These are phyloP conservation scores for Pyrenula massariospora DNA, from an alignment of 495 filamentous ascomycete species.

Conservation along the genomic window DNA sequence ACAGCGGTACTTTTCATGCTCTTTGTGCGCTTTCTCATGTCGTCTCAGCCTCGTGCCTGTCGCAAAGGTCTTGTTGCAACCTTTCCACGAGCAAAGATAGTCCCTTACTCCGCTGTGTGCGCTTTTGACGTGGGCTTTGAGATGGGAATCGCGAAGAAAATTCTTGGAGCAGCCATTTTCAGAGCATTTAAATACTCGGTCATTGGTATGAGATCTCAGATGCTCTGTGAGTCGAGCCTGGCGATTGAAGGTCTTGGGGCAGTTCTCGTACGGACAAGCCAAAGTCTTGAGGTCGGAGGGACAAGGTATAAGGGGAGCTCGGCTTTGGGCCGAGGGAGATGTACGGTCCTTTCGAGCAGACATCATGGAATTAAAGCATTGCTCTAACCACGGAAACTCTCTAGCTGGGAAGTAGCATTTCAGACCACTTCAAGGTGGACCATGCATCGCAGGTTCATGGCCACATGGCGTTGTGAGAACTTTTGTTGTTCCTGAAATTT, in stretches of 20 bases:
- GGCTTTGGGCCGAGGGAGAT: conserved; percentile 6
- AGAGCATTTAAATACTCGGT: conserved; percentile 60
- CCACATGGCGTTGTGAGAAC: too few relatives aligned
- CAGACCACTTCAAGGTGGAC: too few relatives aligned
- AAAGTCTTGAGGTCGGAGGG: conserved; percentile 66
- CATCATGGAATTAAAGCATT: too few relatives aligned
- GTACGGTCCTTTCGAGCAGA: too few relatives aligned
- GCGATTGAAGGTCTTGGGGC: conserved; percentile 75
- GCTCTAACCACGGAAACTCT: too few relatives aligned
- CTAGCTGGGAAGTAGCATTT: too few relatives aligned
- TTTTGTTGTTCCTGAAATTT: too few relatives aligned
- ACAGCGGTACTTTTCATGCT: conserved; percentile 57
- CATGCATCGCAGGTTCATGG: too few relatives aligned
- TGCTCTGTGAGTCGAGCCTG: conserved; percentile 72
- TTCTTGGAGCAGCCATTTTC: conserved; percentile 61
- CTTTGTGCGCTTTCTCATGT: conserved; percentile 57
- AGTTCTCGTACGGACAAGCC: conserved; percentile 55
- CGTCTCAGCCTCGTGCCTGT: conserved; percentile 61
- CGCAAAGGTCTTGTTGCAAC: conserved; percentile 70
- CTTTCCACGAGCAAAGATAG: conserved; percentile 55
- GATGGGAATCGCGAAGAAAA: conserved; percentile 71
- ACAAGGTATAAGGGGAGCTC: conserved; percentile 16
- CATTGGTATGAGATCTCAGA: conserved; percentile 66
- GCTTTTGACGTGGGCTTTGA: conserved; percentile 71
- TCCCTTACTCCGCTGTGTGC: conserved; percentile 62